These are phyloP conservation scores for Phytopythium boreale DNA, from an alignment of 352 stramenopile genomes.

Conservation along the genomic window DNA sequence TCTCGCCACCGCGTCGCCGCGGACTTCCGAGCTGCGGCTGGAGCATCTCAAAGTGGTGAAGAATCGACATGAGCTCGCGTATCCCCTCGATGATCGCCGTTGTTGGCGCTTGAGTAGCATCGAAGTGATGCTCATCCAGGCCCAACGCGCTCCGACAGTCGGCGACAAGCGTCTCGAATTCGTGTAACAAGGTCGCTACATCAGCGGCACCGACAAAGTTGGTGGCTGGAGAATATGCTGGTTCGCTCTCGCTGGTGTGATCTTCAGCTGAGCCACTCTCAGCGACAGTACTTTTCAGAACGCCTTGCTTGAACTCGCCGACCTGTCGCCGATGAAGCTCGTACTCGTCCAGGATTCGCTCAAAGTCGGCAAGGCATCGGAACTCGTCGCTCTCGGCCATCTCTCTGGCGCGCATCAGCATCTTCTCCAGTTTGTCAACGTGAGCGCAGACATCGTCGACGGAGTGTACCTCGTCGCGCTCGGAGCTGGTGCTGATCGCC, in stretches of 20 bases:
- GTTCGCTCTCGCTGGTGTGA: neutral
- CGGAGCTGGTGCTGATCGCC: constrained; percentile 12
- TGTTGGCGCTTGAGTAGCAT: neutral
- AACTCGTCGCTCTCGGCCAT: constrained; percentile 18
- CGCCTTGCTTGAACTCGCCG: constrained; percentile 2
- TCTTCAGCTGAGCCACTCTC: neutral
- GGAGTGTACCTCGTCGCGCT: constrained; percentile 17
- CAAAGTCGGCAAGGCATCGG: constrained; percentile 14
- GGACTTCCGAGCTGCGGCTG: constrained; percentile 30
- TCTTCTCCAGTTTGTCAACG: constrained; percentile 15
- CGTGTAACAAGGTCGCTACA: neutral
- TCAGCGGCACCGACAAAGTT: constrained; percentile 2
- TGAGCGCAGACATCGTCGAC: constrained; percentile 16
- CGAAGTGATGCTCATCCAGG: neutral
- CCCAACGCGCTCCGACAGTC: neutral
- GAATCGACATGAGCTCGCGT: constrained; percentile 39
- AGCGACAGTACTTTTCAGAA: neutral
- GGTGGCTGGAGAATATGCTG: neutral
- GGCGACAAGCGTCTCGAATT: neutral
- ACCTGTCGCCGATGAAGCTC: constrained; percentile 14
- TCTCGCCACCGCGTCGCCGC: constrained; percentile 4
- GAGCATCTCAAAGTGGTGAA: constrained; percentile 33
- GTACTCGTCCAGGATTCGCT: constrained; percentile 22
- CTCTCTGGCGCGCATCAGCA: constrained; percentile 18
- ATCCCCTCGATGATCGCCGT: constrained; percentile 28